phyloP scores from a whole-genome alignment of 2,329 filamentous ascomycete genomes.

The Grosmannia huntii region DNA sequence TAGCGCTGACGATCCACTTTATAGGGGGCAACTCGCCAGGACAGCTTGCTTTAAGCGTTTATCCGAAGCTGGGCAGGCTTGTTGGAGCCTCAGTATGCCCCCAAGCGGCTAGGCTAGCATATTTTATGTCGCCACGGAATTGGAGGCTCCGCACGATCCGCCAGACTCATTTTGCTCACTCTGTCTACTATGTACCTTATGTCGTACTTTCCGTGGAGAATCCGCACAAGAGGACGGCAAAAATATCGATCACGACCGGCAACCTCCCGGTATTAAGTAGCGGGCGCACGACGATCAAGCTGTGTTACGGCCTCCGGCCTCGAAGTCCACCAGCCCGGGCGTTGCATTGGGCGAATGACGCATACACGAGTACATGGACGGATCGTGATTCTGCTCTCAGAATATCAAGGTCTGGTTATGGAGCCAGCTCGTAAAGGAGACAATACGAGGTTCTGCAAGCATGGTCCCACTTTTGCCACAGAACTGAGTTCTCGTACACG shows the following conservation, averaged over 20 bases:
- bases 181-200: no score
- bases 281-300: no score
- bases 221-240: background rate
- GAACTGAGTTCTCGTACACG: background rate
- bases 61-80: background rate
- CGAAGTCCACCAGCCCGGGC: background rate
- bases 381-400: background rate
- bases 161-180: background rate
- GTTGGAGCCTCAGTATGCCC: background rate
- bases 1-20: background rate
- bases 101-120: background rate
- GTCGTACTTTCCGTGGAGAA: background rate
- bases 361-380: background rate
- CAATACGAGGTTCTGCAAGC: background rate
- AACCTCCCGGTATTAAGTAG: no score
- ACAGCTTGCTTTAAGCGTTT: background rate
- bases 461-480: background rate
- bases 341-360: background rate
- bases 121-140: background rate
- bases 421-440: background rate
- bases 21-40: background rate
- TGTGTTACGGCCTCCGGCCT: no score
- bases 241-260: no score
- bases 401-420: background rate
- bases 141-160: background rate